These are phyloP conservation scores for Lactifluus piperatus DNA, from an alignment of 768 basidiomycete genomes.

Conservation along the genomic window DNA sequence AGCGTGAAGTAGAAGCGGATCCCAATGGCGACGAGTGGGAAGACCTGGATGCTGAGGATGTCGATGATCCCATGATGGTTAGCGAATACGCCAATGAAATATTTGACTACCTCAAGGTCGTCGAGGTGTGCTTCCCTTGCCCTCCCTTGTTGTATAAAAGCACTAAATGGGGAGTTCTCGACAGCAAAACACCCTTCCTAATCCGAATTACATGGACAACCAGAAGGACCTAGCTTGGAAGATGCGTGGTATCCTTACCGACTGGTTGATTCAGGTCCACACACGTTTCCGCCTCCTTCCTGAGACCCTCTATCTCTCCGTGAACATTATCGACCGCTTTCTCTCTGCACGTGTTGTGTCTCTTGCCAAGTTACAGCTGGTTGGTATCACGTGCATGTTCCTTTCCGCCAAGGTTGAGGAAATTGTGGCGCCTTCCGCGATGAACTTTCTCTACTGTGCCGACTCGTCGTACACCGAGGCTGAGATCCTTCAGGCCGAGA, in stretches of 20 bases:
- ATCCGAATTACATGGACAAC: conserved; percentile 73
- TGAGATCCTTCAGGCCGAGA: conserved; percentile 84
- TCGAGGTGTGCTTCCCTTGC: conserved; percentile 52
- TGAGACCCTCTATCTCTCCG: conserved; percentile 84
- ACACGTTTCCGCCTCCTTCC: conserved; percentile 76
- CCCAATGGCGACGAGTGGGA: conserved; percentile 69
- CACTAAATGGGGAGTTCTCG: not conserved
- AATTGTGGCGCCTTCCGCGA: conserved; percentile 77
- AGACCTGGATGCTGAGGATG: conserved; percentile 87
- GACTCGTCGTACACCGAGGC: conserved; percentile 68
- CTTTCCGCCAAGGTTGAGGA: conserved; percentile 91
- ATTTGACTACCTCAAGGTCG: conserved; percentile 79
- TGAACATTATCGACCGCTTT: conserved; percentile 74
- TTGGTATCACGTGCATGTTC: conserved; percentile 83
- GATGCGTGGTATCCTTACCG: conserved; percentile 81
- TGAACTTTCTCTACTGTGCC: conserved; percentile 70
- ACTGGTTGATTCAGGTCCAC: conserved; percentile 93
- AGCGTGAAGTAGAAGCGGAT: conserved; percentile 54
- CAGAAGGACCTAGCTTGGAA: conserved; percentile 84
- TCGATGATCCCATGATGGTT: conserved; percentile 93
- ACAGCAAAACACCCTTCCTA: conserved; percentile 71
- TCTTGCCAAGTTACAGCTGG: conserved; percentile 60
- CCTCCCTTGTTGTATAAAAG: conserved; percentile 14
- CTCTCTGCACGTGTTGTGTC: conserved; percentile 50
- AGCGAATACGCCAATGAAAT: conserved; percentile 94